Evolutionary conservation across 495 filamentous ascomycete species (phyloP), one percentile per base, ranked within the genome.

Genomic region (Wilcoxina mikolae): DNA sequence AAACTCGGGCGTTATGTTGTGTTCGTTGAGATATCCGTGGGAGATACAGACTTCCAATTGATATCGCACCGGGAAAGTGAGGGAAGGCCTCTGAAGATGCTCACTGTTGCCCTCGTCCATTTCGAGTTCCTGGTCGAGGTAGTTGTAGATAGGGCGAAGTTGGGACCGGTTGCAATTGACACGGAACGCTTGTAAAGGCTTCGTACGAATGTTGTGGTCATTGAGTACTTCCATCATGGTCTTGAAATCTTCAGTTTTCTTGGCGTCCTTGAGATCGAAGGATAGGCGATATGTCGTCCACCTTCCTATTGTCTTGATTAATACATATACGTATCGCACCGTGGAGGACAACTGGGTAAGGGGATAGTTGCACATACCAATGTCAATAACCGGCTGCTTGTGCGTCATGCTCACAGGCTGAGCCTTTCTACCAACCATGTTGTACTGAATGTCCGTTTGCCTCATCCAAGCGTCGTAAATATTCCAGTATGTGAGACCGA

Each of bases 31-130:
- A n/a, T 76, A 70, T 0, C 80, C 79, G 20, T 84, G 75, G 0
- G 88, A 94, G 7, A 96, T 74, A 64, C 90, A 95, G 0, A 86
- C 89, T 67, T 96, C 89, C 0, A 98, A 76, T 67, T 94, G 90
- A 61, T 96, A 96, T 7, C 85, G 78, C 1, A 90, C 78, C 0
- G 78, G 65, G 45, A 88, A 95, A 0, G 79, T 71, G 3, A 98
- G 72, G 22, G 70, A 56, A 1, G 73, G 51, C 53, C 68, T 68
- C 0, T 68, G 62, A 3, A 72, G 58, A 25, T 75, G 57, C 1
- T 47, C 55, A 61, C 61, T 43, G 41, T 39, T 43, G 66, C 56
- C 11, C 61, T 55, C 47, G 67, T 56, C 61, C 73, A 50, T 56
- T 70, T 55, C 51, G 70, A 20, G 62, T 59, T 45, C 39, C 26